Conservation (phyloP, 2,329 filamentous ascomycete species). For the Cladophialophora immunda region DNA sequence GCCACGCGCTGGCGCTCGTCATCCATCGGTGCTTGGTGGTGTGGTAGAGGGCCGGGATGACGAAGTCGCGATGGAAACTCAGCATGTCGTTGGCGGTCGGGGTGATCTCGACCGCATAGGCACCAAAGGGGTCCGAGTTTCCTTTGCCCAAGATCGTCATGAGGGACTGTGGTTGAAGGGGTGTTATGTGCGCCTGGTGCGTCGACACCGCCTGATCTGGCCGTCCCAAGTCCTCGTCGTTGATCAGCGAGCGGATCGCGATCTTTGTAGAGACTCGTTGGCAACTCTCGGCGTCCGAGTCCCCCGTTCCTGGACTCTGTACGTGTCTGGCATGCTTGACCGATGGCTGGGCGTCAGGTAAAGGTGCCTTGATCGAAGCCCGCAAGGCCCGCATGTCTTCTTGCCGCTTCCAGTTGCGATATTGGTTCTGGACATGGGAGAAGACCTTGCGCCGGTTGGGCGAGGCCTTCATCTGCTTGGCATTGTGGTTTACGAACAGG, state of each 20-base stretch:
- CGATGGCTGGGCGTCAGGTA: neutral
- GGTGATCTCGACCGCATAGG: conserved; percentile 11
- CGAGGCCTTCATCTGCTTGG: conserved; percentile 10
- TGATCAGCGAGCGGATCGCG: conserved; percentile 14
- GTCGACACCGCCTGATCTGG: neutral
- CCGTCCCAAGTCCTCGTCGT: neutral
- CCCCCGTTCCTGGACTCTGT: neutral
- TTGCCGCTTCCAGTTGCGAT: conserved; percentile 16
- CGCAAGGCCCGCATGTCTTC: conserved; percentile 6
- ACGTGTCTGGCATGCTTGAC: neutral
- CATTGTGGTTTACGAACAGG: conserved; percentile 12
- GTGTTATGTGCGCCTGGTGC: neutral
- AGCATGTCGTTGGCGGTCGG: conserved; percentile 8
- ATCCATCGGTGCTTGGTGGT: conserved; percentile 16
- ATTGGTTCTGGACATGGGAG: conserved; percentile 13
- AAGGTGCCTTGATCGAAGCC: conserved; percentile 9
- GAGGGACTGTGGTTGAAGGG: neutral
- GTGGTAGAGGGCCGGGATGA: conserved; percentile 17
- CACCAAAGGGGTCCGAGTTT: conserved; percentile 17
- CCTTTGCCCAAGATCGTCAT: conserved; percentile 12
- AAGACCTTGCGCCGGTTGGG: conserved; percentile 4
- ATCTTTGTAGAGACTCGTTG: neutral
- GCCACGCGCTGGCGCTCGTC: conserved; percentile 8
- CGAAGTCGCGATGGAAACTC: conserved; percentile 3
- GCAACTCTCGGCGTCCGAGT: neutral